Evolutionary conservation across 139 green algal species (phyloP), one percentile per base, ranked within the genome.

Genomic region (Tetradesmus obliquus): DNA sequence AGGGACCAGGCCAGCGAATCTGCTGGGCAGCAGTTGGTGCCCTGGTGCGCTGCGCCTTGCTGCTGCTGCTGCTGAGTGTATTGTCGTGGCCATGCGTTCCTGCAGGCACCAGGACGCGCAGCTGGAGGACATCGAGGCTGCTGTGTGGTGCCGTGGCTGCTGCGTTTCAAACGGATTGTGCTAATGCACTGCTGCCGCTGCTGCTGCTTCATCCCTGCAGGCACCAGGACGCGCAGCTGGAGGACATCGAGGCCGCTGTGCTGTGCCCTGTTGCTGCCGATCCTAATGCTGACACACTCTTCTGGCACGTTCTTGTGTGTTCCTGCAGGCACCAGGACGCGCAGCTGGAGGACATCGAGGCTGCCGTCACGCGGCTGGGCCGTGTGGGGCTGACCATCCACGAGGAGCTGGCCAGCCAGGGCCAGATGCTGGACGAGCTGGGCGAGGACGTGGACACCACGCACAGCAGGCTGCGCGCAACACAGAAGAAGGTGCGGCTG

Each of bases 261-360:
- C 97, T 99, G 24, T 97, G 97, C 53, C 91, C 96, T 86, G 93
- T 98, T n/a, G n/a, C n/a, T n/a, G n/a, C n/a, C n/a, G n/a, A n/a
- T n/a, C n/a, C n/a, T n/a, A n/a, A n/a, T n/a, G n/a, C n/a, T n/a
- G n/a, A n/a, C n/a, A n/a, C n/a, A n/a, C n/a, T n/a, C n/a, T n/a
- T n/a, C n/a, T n/a, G n/a, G n/a, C n/a, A n/a, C n/a, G n/a, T n/a
- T n/a, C n/a, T n/a, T n/a, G n/a, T n/a, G n/a, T n/a, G n/a, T n/a
- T n/a, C n/a, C 7, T 82, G 79, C 93, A 98, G 96, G 94, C 93
- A 94, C 72, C 97, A 99, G 79, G 97, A 99, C 90, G 86, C 96
- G 53, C 91, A 97, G 6, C 79, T 99, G 71, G 95, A 97, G 72
- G 94, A 97, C 60, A 95, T 99, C 62, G 96, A 97, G 69, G 55